Conservation (phyloP, 148 eudicot genomes). For the Diospyros lotus region DNA sequence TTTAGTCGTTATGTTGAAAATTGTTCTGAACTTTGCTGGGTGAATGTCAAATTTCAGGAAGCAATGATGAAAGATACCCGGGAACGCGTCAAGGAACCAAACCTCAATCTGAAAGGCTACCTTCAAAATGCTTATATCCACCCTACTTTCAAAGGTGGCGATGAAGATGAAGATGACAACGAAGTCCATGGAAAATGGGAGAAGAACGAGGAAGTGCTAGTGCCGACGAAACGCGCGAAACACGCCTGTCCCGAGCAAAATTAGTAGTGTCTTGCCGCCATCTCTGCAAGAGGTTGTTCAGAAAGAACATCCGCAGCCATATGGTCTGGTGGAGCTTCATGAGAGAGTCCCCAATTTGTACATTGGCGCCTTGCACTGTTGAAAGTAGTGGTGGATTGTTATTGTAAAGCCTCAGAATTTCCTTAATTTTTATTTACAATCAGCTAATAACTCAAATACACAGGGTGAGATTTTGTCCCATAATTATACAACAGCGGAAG, state of each 20-base stretch:
- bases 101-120: slow-evolving; percentile 37
- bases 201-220: slow-evolving; percentile 30
- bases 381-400: background rate
- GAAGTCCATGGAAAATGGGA: slow-evolving; percentile 32
- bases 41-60: slow-evolving; percentile 45
- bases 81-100: slow-evolving; percentile 83
- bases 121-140: no score
- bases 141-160: slow-evolving; percentile 46
- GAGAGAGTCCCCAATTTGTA: background rate
- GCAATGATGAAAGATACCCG: slow-evolving; percentile 95
- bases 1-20: background rate
- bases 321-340: background rate
- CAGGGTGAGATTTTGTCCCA: no score
- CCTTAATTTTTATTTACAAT: no score
- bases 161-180: slow-evolving; percentile 38
- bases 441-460: no score
- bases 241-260: slow-evolving; percentile 74
- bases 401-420: background rate
- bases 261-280: slow-evolving; percentile 48
- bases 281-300: slow-evolving; percentile 16
- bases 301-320: background rate
- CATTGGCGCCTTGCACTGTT: slow-evolving; percentile 6
- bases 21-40: background rate
- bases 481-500: no score
- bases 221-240: slow-evolving; percentile 72